Percentiles rank a stretch among this genome's conserved stretches.
phyloP scores from a whole-genome alignment of 208 protist genomes.

The Perkinsela sp. region DNA sequence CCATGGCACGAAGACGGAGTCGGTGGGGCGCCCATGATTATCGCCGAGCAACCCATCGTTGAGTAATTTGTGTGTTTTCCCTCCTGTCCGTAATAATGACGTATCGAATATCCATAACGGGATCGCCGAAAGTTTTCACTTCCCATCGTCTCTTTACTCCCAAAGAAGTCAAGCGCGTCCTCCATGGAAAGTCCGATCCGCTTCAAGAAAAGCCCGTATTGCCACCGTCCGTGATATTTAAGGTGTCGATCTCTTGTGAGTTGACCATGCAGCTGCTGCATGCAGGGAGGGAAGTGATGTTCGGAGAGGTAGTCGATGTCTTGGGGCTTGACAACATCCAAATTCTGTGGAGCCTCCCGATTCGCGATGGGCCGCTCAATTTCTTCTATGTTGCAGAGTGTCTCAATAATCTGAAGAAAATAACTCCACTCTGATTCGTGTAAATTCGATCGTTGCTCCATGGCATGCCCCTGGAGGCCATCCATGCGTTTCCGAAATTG shows the following conservation, averaged over 20 bases:
- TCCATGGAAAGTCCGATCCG: slow-evolving; percentile 49
- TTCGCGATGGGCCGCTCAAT: neutral
- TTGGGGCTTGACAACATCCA: slow-evolving; percentile 1
- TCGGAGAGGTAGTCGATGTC: slow-evolving; percentile 40
- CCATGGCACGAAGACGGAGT: slow-evolving; percentile 57
- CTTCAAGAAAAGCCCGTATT: slow-evolving; percentile 61
- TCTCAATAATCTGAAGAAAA: slow-evolving; percentile 2
- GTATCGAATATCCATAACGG: slow-evolving; percentile 59
- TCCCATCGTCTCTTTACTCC: slow-evolving; percentile 6
- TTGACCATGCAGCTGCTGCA: slow-evolving; percentile 44
- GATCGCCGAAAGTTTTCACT: slow-evolving; percentile 39
- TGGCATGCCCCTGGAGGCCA: neutral
- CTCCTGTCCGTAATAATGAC: slow-evolving; percentile 65
- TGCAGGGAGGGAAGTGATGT: slow-evolving; percentile 64
- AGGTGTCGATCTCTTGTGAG: slow-evolving; percentile 44
- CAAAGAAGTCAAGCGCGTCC: slow-evolving; percentile 47
- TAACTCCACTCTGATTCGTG: neutral
- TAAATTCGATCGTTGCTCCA: slow-evolving; percentile 1
- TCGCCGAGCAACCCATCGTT: slow-evolving; percentile 30
- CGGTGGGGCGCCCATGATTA: slow-evolving; percentile 38
- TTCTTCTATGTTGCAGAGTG: neutral
- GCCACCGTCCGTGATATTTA: slow-evolving; percentile 60
- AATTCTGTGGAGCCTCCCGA: neutral
- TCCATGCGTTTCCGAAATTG: slow-evolving; percentile 1
- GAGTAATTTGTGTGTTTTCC: slow-evolving; percentile 64